Base-by-base conservation (phyloP, 108 stramenopile genomes). In the Nitzschia sp. region DNA sequence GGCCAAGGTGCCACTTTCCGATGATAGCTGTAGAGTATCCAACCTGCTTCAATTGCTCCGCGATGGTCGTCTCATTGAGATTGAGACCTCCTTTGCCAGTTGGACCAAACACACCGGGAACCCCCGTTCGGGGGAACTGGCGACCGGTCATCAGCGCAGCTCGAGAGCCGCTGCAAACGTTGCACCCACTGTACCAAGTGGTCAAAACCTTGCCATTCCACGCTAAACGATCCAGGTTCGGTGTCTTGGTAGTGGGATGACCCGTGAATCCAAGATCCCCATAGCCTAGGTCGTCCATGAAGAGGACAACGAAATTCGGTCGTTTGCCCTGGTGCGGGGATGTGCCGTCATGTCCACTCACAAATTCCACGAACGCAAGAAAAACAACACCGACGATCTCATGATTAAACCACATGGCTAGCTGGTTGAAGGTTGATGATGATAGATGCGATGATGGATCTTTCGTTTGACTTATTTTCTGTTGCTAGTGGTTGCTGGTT, bases 1-100 rank as follows among this genome's bases (percentile, higher is more conserved):
- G 80, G 3, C 87, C 87, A 13, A 88, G 62, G 61, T 88, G 87
- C 87, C 87, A 88, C 55, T 88, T 88, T n/a, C 87, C 88, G 17
- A 86, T 61, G 52, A 81, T 80, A 25, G 63, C 76, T 11, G 88
- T 86, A 4, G 75, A 41, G 75, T 89, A 89, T 23, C 80, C 80
- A 3, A 26, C 76, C 0, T 48, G 23, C 47, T 63, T 66, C 19
- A 87, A 41, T 36, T 84, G 75, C 45, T 83, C 79, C 5, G 83
- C 79, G n/a, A 87, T 65, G 17, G 83, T 84, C 1, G 66, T 75
- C 69, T 85, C 85, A 34, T 82, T 64, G 34, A 79, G 69, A 36
- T 62, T 71, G 28, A 85, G 62, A 0, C 85, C 85, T 36, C 48
- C 46, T 16, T 22, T 16, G 6, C 56, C 69, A 21, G 66, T 71